Evolutionary conservation across 345 rosid species (phyloP), one percentile per base, ranked within the genome.

Genomic region (Syzygium aromaticum): DNA sequence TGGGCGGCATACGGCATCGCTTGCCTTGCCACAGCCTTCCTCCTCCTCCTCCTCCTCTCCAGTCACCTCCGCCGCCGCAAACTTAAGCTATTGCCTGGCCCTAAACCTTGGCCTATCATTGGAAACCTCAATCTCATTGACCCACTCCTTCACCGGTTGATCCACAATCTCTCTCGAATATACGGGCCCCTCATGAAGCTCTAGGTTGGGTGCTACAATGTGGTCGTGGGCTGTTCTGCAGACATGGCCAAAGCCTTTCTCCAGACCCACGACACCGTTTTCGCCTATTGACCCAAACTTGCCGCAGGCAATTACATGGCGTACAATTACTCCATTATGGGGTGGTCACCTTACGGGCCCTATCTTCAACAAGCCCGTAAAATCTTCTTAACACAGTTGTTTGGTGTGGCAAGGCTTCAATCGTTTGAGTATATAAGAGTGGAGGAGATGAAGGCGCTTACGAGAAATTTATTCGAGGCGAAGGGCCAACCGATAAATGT

Each of bases 301-400:
- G 94, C 94, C 2, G 92, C 95, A 9, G 95, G 95, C 4, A 91
- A 93, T 51, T 91, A 94, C 93, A 93, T 93, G 7, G 89, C 95
- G 11, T 94, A 90, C 88, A 92, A 93, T 57, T 93, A 91, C 88
- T 91, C 92, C 1, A 89, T 91, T 38, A n/a, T n/a, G n/a, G n/a
- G n/a, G n/a, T n/a, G n/a, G n/a, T n/a, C n/a, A n/a, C n/a, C n/a
- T n/a, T n/a, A 89, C 93, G n/a, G 77, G 90, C n/a, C n/a, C n/a
- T n/a, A n/a, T n/a, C 91, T 93, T 94, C 91, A 93, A 2, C 96
- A 91, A 49, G 94, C 95, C 1, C 89, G 95, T 1, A 91, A 92
- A 67, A 93, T 93, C 89, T 93, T 94, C 56, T 64, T 89, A 2
- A 88, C 86, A 33, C 94, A 93, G 77, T 91, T 93, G 63, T 94